Conservation (phyloP, 2,329 filamentous ascomycete species). For the Cladosporium austrohemisphaericum region DNA sequence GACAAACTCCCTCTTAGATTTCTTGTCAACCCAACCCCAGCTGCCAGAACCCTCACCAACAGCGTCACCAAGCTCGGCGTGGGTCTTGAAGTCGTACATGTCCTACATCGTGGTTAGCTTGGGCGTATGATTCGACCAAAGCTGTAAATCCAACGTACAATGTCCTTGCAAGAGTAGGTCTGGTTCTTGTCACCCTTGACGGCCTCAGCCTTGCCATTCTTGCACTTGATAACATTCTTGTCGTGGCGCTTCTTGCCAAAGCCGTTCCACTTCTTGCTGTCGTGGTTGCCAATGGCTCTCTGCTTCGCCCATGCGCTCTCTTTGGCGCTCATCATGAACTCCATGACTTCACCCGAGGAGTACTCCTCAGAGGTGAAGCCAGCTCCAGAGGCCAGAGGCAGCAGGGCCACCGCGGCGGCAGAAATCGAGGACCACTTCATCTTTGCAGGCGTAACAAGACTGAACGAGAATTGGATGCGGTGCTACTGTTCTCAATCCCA, state of each 20-base stretch:
- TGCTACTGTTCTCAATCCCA: not conserved
- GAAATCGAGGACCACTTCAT: constrained; percentile 22
- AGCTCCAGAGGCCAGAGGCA: constrained; percentile 21
- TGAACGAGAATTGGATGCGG: not conserved
- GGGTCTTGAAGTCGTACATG: constrained; percentile 54
- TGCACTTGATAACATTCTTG: constrained; percentile 32
- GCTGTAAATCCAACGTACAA: constrained; percentile 21
- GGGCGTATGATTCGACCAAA: not conserved
- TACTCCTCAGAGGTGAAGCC: constrained; percentile 21
- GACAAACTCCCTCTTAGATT: constrained; percentile 52
- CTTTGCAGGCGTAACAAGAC: constrained; percentile 3
- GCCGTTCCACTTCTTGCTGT: constrained; percentile 19
- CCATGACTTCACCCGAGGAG: constrained; percentile 21
- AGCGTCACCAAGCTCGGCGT: constrained; percentile 50
- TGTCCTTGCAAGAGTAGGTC: constrained; percentile 44
- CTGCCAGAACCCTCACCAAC: constrained; percentile 44
- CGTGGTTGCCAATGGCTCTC: constrained; percentile 19
- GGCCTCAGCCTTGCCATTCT: constrained; percentile 43
- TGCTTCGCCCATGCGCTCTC: constrained; percentile 22
- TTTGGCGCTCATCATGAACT: constrained; percentile 20
- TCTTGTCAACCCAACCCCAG: constrained; percentile 53
- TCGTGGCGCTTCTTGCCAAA: constrained; percentile 17
- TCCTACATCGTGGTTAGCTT: constrained; percentile 36
- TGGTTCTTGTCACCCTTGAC: constrained; percentile 46
- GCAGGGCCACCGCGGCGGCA: constrained; percentile 16